Evolutionary conservation across 2,329 filamentous ascomycete genomes (phyloP), one percentile per base, ranked within the genome.

Genomic region (Fusarium tricinctum): DNA sequence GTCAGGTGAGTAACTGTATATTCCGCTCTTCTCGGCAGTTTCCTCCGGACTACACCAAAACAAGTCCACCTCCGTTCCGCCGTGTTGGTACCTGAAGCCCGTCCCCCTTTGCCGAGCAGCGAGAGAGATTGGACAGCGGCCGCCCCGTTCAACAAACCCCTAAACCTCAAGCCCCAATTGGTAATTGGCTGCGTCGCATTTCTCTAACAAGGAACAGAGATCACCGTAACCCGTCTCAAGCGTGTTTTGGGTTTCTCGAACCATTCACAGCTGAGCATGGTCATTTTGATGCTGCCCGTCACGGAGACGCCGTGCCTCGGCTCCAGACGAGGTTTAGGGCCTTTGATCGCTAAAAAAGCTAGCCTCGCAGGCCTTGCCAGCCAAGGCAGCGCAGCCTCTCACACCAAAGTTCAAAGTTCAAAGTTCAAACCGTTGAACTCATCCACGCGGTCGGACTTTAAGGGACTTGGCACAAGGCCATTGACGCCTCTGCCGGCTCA

Each of bases 291-390:
- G 23, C 33, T 54, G 57, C 38, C 17, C 35, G 51, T 69, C 52
- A 66, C 71, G 72, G 71, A 62, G 71, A 71, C 70, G 72, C 72
- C 72, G 72, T 71, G 63, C 60, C 62, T 68, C 58, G 63, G 56
- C 43, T 63, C 66, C 68, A 53, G 54, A 50, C 46, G 60, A 33
- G 62, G 66, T 28, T 60, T 63, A 68, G 67, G 19, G 17, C 42
- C 40, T 43, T 35, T 26, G 28, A 44, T 26, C n/a, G 42, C 33
- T 55, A 35, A 26, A 39, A 43, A 38, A 30, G 28, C 28, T 30
- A 30, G 28, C 28, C 28, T 30, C 12, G 28, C 10, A 12, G 10
- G 28, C 28, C 10, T 30, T 10, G 32, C 35, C 43, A 50, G 50
- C 50, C 44, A 55, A 33, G 28, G 45, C 30, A 6, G 17, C 20